A percentile compares a stretch with the other conserved stretches of the same genome.
phyloP scores from a whole-genome alignment of 2,329 filamentous ascomycete species.

The Exophiala calicioides region DNA sequence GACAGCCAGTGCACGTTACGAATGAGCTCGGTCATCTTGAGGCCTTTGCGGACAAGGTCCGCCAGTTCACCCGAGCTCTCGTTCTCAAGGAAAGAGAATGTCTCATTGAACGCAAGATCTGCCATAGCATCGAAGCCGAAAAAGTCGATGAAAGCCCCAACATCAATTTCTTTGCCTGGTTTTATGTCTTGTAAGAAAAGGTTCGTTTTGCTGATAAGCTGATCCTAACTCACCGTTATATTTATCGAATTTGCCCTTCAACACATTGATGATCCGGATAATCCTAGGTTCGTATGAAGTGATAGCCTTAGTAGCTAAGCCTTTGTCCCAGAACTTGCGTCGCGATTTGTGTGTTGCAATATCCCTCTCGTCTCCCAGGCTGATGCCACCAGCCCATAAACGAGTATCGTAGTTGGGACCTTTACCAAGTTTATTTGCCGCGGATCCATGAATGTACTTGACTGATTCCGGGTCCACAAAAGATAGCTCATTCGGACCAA shows the following conservation, averaged over 20 bases:
- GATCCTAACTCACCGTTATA: conserved; percentile 1
- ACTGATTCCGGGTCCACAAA: conserved; percentile 62
- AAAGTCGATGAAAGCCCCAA: too few relatives aligned
- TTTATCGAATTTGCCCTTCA: neutral
- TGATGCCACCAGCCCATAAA: neutral
- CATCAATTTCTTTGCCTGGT: conserved; percentile 1
- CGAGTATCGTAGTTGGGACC: neutral
- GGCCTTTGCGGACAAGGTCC: neutral
- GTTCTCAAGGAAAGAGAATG: neutral
- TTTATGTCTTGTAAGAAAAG: too few relatives aligned
- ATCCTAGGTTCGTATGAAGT: conserved; percentile 1
- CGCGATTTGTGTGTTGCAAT: neutral
- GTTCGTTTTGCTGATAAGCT: too few relatives aligned
- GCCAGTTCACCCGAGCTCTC: conserved; percentile 1
- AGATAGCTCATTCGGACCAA: conserved; percentile 67
- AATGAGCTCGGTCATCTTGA: conserved; percentile 1
- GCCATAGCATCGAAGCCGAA: conserved; percentile 4
- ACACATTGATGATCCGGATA: neutral
- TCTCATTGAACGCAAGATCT: too few relatives aligned
- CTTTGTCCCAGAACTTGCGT: conserved; percentile 2
- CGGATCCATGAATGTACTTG: conserved; percentile 57
- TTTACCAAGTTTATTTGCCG: neutral
- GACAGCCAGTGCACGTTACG: conserved; percentile 2
- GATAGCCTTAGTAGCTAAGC: neutral
- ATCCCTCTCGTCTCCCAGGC: neutral